phyloP scores from a whole-genome alignment of 371 early-diverging fungal species.

The Paraphysoderma sedebokerense region DNA sequence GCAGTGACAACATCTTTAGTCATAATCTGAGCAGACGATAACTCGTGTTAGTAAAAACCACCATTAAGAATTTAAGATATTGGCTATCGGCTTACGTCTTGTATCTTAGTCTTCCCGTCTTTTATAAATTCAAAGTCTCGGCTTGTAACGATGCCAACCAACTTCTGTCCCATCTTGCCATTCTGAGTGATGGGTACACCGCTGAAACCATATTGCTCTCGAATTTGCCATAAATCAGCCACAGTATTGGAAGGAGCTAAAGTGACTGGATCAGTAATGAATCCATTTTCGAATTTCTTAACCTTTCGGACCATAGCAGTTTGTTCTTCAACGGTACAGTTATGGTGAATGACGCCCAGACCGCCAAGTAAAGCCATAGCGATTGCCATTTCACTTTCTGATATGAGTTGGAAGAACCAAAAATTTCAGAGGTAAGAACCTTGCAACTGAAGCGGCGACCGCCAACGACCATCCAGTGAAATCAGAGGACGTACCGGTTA shows the following conservation, averaged over 20 bases:
- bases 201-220: constrained; percentile 75
- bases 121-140: constrained; percentile 87
- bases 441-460: background rate
- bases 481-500: constrained; percentile 30
- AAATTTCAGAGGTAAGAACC: background rate
- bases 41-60: too few relatives aligned
- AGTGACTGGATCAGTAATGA: constrained; percentile 84
- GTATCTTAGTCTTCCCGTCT: constrained; percentile 32
- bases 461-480: background rate
- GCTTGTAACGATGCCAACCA: constrained; percentile 89
- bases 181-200: constrained; percentile 89
- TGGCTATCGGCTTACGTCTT: too few relatives aligned
- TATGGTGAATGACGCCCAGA: constrained; percentile 93
- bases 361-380: constrained; percentile 92
- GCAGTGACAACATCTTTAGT: constrained; percentile 76
- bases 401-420: background rate
- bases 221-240: constrained; percentile 70
- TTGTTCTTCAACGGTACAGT: constrained; percentile 88
- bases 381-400: constrained; percentile 89
- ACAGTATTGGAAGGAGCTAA: constrained; percentile 69
- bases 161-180: constrained; percentile 72
- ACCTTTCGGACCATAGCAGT: constrained; percentile 93
- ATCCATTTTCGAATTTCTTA: constrained; percentile 96
- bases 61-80: too few relatives aligned
- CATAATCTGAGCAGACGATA: constrained; percentile 73